Percentiles rank a stretch among this genome's conserved stretches.
Conservation (phyloP, 1,284 basidiomycete genomes). For the Ustilago xerochloae region DNA sequence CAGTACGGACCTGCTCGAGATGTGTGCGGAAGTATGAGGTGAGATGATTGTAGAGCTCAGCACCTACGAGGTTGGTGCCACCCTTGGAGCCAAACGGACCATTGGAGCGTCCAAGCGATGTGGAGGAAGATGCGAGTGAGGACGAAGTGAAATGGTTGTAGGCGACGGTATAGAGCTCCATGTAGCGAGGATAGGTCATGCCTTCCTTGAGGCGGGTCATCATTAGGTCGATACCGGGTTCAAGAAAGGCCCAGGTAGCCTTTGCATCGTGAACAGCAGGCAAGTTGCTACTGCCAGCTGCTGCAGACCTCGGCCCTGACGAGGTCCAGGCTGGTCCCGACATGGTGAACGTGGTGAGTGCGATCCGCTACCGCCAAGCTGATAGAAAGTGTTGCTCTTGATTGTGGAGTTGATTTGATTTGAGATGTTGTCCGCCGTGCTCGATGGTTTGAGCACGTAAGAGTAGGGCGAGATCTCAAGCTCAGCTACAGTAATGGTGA, state of each 20-base stretch:
- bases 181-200: conserved; percentile 91
- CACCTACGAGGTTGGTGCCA: conserved; percentile 93
- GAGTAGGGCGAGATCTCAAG: no score
- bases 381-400: no score
- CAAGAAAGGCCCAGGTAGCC: conserved; percentile 88
- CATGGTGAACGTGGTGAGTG: conserved; percentile 4
- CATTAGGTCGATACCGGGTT: conserved; percentile 77
- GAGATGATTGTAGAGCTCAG: conserved; percentile 91
- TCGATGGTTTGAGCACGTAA: no score
- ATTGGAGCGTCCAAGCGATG: conserved; percentile 41
- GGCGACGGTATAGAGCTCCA: conserved; percentile 85
- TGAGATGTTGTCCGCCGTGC: no score
- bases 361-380: no score
- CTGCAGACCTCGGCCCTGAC: conserved; percentile 15
- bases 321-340: conserved; percentile 21
- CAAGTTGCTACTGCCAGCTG: conserved; percentile 22
- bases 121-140: conserved; percentile 74
- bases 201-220: conserved; percentile 76
- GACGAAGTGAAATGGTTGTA: conserved; percentile 97
- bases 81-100: conserved; percentile 39
- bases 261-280: conserved; percentile 45
- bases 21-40: conserved; percentile 82
- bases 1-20: conserved; percentile 70
- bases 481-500: background rate
- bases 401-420: no score